Evolutionary conservation across 2,329 filamentous ascomycete genomes (phyloP), one percentile per base, ranked within the genome.

Genomic region (Monosporascus sp.): DNA sequence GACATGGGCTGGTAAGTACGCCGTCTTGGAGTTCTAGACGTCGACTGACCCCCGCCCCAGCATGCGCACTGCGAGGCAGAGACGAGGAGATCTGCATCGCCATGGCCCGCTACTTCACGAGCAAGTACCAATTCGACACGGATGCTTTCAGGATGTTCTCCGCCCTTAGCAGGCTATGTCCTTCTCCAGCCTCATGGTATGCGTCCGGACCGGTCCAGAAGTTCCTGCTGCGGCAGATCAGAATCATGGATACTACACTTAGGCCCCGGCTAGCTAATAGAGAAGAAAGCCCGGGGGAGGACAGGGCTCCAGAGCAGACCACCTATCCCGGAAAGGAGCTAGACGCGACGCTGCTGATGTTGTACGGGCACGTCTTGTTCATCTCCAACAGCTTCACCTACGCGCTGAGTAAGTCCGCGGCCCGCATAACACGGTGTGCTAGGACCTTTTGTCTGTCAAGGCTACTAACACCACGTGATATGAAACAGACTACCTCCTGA

Each of bases 291-390:
- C 64, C 69, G 49, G 71, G 73, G 47, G 67, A 68, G 22, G 62
- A 68, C 44, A 66, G 68, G 50, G 60, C 64, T 57, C 47, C 61
- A 58, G 46, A 56, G 24, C 66, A 72, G 3, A 71, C 70, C 45
- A 61, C 68, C 5, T 68, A 72, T 48, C 64, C 70, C 14, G 71
- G 73, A 20, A 71, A 74, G 20, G 74, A 81, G 16, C 78, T 95
- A 57, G 92, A 97, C 67, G 82, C 91, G 7, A 87, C 87, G 26
- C 78, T 97, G 9, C 80, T 99, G 14, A 88, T 92, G 68, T 80
- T 96, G 1, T 97, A 97, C 66, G 94, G 90, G 0, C 90, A 97
- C 66, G 91, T 97, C 56, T 78, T 97, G 5, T 91, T 91, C 63
- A 87, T 86, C 0, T 91, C 90, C 3, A 90, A 87, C 49, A 91